phyloP scores from a whole-genome alignment of 768 basidiomycete species.

The Leucogyrophana mollusca region DNA sequence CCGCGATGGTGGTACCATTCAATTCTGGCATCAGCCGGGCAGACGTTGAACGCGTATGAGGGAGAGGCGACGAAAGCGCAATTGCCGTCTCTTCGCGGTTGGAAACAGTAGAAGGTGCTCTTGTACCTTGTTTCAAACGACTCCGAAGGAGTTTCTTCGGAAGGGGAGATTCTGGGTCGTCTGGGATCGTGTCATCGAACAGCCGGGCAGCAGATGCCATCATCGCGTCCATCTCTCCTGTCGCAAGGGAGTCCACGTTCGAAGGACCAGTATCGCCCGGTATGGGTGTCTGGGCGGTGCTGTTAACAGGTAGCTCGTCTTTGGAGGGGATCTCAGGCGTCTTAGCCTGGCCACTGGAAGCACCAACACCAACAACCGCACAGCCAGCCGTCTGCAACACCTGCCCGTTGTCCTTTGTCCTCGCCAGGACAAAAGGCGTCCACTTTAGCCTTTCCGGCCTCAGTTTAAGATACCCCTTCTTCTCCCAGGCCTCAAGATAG shows the following conservation, averaged over 20 bases:
- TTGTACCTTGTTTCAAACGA: slow-evolving; percentile 12
- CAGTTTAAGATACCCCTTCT: slow-evolving; percentile 74
- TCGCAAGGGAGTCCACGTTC: no score
- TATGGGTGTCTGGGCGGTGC: no score
- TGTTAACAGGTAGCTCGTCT: no score
- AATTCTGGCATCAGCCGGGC: slow-evolving; percentile 11
- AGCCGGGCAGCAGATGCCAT: slow-evolving; percentile 27
- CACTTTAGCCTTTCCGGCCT: slow-evolving; percentile 88
- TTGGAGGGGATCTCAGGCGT: slow-evolving; percentile 17
- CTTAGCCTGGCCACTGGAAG: slow-evolving; percentile 5
- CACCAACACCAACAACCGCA: slow-evolving; percentile 11
- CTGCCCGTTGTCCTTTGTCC: slow-evolving; percentile 32
- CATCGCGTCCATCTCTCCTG: background rate
- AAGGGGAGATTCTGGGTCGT: slow-evolving; percentile 12
- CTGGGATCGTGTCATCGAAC: slow-evolving; percentile 27
- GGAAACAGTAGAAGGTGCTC: slow-evolving; percentile 12
- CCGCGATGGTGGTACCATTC: slow-evolving; percentile 6
- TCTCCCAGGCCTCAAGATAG: slow-evolving; percentile 68
- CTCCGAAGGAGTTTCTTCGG: slow-evolving; percentile 16
- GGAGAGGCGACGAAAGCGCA: background rate
- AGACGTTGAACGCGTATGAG: slow-evolving; percentile 16
- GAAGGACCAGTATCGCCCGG: no score
- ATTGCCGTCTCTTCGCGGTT: background rate
- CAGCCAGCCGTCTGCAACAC: slow-evolving; percentile 17
- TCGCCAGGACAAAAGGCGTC: slow-evolving; percentile 84